Conservation (phyloP, 768 basidiomycete genomes). For the Suillus fuscotomentosus region DNA sequence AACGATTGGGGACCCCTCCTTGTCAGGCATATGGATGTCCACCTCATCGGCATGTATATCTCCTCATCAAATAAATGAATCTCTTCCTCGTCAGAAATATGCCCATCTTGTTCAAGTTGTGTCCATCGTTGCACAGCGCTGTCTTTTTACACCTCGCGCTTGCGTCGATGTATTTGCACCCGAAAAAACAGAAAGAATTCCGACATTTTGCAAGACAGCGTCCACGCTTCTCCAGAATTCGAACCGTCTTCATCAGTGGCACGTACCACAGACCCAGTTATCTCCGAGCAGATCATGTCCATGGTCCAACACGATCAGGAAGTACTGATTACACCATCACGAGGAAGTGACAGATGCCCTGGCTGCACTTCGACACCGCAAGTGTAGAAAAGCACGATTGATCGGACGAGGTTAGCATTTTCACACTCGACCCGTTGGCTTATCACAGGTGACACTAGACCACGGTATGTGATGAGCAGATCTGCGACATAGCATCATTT, state of each 20-base stretch:
- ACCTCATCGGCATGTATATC: no score
- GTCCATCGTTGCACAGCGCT: slow-evolving; percentile 21
- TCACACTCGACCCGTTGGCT: no score
- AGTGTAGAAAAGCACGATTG: background rate
- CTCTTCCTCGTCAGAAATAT: slow-evolving; percentile 1
- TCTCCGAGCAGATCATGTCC: background rate
- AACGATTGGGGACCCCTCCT: no score
- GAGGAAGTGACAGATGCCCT: no score
- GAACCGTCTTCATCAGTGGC: background rate
- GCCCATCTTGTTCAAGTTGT: slow-evolving; percentile 9
- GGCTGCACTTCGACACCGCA: no score
- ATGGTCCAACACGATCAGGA: background rate
- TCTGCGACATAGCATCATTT: no score
- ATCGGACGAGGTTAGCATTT: no score
- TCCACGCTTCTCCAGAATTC: background rate
- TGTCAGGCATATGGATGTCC: no score
- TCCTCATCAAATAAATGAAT: no score
- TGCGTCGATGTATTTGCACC: slow-evolving; percentile 15
- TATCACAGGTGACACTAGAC: background rate
- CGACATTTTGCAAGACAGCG: slow-evolving; percentile 10
- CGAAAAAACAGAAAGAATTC: slow-evolving; percentile 3
- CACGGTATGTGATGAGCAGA: background rate
- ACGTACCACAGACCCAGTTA: background rate
- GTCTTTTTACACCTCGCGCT: background rate
- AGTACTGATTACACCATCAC: background rate